These are phyloP conservation scores for Golubevia pallescens DNA, from an alignment of 1,284 basidiomycete species.

Conservation along the genomic window DNA sequence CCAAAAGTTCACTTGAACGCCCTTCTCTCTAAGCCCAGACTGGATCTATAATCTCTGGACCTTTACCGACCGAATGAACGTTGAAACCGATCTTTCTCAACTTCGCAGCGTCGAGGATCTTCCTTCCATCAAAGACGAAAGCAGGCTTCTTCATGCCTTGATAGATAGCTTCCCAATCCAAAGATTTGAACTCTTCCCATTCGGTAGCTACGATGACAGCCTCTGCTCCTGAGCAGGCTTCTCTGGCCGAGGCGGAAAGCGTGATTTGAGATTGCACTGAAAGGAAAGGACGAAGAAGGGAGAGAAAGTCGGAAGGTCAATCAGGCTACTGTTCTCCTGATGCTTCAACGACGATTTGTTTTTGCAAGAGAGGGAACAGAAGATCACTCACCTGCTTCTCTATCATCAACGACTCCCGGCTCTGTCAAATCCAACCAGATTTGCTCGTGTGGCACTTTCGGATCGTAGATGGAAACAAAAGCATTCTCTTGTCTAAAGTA, in stretches of 20 bases:
- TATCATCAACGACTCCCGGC: conserved; percentile 68
- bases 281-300: too few species aligned
- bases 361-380: neutral
- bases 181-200: conserved; percentile 88
- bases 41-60: conserved; percentile 21
- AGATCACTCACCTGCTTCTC: conserved; percentile 73
- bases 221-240: conserved; percentile 55
- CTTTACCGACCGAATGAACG: conserved; percentile 69
- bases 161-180: conserved; percentile 89
- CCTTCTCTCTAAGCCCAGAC: too few species aligned
- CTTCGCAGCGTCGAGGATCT: conserved; percentile 80
- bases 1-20: too few species aligned
- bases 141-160: conserved; percentile 86
- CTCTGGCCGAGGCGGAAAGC: conserved; percentile 31
- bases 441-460: conserved; percentile 71
- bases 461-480: conserved; percentile 86
- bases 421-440: conserved; percentile 70
- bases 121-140: conserved; percentile 80
- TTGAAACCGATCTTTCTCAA: conserved; percentile 90
- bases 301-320: neutral
- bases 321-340: conserved; percentile 66
- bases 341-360: conserved; percentile 74
- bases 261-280: conserved; percentile 16
- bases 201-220: conserved; percentile 60
- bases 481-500: conserved; percentile 92